Percentiles rank a stretch among this genome's conserved stretches.
These are phyloP conservation scores for Boletus rufocinnamomeus DNA, from an alignment of 768 basidiomycete genomes.

Conservation along the genomic window DNA sequence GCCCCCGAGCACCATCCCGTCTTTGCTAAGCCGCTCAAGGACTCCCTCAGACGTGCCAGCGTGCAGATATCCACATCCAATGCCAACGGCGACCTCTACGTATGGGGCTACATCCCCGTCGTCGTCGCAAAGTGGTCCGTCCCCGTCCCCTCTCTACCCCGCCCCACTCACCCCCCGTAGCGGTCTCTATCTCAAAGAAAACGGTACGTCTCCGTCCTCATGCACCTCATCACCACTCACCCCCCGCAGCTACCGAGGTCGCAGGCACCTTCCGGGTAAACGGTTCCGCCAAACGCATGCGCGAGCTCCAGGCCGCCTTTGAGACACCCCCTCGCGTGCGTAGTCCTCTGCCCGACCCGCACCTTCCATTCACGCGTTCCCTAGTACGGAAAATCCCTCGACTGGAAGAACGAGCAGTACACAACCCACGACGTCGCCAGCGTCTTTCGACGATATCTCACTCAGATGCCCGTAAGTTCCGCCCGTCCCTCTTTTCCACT, in stretches of 20 bases:
- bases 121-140: slow-evolving; percentile 96
- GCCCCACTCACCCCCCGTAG: slow-evolving; percentile 40
- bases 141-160: background rate
- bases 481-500: background rate
- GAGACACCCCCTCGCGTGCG: slow-evolving; percentile 84
- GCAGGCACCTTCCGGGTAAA: slow-evolving; percentile 94
- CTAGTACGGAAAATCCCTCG: slow-evolving; percentile 91
- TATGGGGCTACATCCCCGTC: slow-evolving; percentile 94
- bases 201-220: slow-evolving; percentile 50
- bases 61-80: slow-evolving; percentile 94
- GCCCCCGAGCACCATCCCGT: slow-evolving; percentile 53
- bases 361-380: slow-evolving; percentile 8
- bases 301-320: slow-evolving; percentile 89
- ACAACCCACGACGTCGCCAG: slow-evolving; percentile 98
- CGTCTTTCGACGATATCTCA: slow-evolving; percentile 93
- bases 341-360: slow-evolving; percentile 1
- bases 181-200: slow-evolving; percentile 93
- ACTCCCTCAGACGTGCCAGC: slow-evolving; percentile 82
- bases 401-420: slow-evolving; percentile 85
- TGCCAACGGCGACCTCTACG: slow-evolving; percentile 77
- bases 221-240: background rate
- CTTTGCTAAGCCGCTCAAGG: slow-evolving; percentile 83
- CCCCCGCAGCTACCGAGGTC: slow-evolving; percentile 73
- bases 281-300: slow-evolving; percentile 95
- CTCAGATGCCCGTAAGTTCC: slow-evolving; percentile 87